Conservation (phyloP, 768 basidiomycete species). For the Pleurotus pulmonarius region DNA sequence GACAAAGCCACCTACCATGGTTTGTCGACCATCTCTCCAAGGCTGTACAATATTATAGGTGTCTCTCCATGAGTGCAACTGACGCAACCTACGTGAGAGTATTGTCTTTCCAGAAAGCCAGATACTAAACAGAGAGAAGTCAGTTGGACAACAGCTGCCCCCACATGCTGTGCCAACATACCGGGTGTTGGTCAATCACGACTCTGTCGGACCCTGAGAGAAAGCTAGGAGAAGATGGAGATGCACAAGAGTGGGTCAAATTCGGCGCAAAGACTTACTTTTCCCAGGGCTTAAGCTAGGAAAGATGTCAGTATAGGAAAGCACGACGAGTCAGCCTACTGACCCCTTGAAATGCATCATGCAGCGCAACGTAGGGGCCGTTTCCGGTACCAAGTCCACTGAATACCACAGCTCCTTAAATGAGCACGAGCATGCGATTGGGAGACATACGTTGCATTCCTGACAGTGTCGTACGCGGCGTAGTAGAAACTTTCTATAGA, state of each 20-base stretch:
- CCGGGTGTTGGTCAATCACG: slow-evolving; percentile 72
- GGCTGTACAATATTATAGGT: slow-evolving; percentile 20
- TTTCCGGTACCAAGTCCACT: slow-evolving; percentile 66
- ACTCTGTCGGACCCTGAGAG: slow-evolving; percentile 73
- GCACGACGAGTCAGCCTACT: slow-evolving; percentile 13
- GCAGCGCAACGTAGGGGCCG: slow-evolving; percentile 54
- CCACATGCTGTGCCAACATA: slow-evolving; percentile 31
- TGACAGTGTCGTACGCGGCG: slow-evolving; percentile 43
- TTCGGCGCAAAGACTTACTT: slow-evolving; percentile 25
- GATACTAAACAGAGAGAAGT: slow-evolving; percentile 25
- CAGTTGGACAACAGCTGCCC: no score
- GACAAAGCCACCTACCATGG: slow-evolving; percentile 33
- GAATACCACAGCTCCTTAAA: slow-evolving; percentile 1
- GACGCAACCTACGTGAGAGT: slow-evolving; percentile 32
- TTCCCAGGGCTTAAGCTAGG: slow-evolving; percentile 40
- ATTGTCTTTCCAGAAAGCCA: slow-evolving; percentile 39
- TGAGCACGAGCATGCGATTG: slow-evolving; percentile 9
- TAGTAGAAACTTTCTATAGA: slow-evolving; percentile 39
- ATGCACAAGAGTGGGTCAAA: background rate
- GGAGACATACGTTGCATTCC: slow-evolving; percentile 32
- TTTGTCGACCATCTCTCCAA: slow-evolving; percentile 35
- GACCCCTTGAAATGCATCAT: slow-evolving; percentile 65
- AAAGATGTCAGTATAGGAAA: slow-evolving; percentile 6
- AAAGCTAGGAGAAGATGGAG: slow-evolving; percentile 39
- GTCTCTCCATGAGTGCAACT: slow-evolving; percentile 9